Conservation (phyloP, 106 monocot genomes). For the Dioscorea alata region DNA sequence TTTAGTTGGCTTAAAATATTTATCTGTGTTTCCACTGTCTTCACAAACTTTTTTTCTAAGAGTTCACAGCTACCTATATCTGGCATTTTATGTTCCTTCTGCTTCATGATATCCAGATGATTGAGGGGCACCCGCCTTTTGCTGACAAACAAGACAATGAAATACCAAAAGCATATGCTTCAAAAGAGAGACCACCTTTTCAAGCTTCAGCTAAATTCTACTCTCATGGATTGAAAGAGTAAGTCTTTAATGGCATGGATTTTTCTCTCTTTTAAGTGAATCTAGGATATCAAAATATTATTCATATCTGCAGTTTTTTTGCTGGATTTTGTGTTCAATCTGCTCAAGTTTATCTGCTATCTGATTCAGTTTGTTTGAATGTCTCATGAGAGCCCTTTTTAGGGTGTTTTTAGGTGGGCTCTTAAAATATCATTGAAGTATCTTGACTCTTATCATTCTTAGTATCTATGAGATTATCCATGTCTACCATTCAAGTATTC, state of each 20-base stretch:
- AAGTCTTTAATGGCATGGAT: slow-evolving; percentile 8
- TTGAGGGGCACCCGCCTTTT: slow-evolving; percentile 89
- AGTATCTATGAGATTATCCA: too few species aligned
- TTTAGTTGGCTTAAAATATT: background rate
- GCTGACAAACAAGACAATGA: slow-evolving; percentile 44
- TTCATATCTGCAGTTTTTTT: background rate
- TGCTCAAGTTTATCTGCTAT: background rate
- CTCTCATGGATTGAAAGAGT: slow-evolving; percentile 84
- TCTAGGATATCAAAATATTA: background rate
- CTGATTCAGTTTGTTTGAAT: too few species aligned
- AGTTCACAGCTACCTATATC: background rate
- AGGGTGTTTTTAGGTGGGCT: background rate
- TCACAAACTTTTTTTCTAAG: background rate
- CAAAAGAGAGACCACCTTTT: slow-evolving; percentile 90
- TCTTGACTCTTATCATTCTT: too few species aligned
- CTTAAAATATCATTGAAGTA: background rate
- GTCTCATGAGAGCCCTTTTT: too few species aligned
- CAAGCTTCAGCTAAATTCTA: slow-evolving; percentile 62
- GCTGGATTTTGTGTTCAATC: background rate
- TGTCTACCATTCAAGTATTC: too few species aligned
- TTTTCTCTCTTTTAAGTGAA: background rate
- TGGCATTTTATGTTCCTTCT: background rate
- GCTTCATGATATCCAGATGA: slow-evolving; percentile 55
- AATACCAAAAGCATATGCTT: slow-evolving; percentile 57
- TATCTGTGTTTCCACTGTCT: background rate